A percentile compares a stretch with the other conserved stretches of the same genome.
Evolutionary conservation across 768 basidiomycete genomes (phyloP).

Genomic region (Boletus vermiculosoides): DNA sequence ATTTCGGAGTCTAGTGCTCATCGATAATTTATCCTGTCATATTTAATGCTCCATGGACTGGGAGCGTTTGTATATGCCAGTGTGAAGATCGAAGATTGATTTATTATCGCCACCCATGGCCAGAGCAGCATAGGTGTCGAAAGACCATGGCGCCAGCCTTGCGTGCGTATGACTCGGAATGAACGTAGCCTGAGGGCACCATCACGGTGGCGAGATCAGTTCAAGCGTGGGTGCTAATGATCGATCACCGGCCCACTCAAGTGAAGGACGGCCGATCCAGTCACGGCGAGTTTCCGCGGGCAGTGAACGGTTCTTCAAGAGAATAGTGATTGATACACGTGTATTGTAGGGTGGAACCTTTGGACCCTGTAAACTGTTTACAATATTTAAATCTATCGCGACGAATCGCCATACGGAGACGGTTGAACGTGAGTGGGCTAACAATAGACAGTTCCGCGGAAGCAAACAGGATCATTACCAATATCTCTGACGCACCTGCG

Average conservation of each 20-base stretch:
- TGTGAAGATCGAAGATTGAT: conserved; percentile 3
- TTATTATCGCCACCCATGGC: background rate
- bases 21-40: background rate
- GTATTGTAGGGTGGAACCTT: conserved; percentile 9
- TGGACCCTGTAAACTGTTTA: conserved; percentile 1
- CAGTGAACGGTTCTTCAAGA: conserved; percentile 1
- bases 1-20: background rate
- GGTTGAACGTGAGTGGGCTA: conserved; percentile 7
- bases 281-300: conserved; percentile 1
- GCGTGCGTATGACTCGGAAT: background rate
- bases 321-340: conserved; percentile 17
- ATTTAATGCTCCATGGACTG: background rate
- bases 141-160: background rate
- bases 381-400: background rate
- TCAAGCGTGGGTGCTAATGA: background rate
- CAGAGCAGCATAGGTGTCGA: background rate
- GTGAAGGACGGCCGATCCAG: background rate
- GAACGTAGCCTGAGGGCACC: conserved; percentile 1
- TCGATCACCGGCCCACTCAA: conserved; percentile 7
- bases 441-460: conserved; percentile 7
- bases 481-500: background rate
- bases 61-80: background rate
- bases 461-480: background rate
- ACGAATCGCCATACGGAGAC: conserved; percentile 2
- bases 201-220: conserved; percentile 2